A percentile compares a stretch with the other conserved stretches of the same genome.
phyloP scores from a whole-genome alignment of 352 stramenopile species.

The Globisporangium nagaii region DNA sequence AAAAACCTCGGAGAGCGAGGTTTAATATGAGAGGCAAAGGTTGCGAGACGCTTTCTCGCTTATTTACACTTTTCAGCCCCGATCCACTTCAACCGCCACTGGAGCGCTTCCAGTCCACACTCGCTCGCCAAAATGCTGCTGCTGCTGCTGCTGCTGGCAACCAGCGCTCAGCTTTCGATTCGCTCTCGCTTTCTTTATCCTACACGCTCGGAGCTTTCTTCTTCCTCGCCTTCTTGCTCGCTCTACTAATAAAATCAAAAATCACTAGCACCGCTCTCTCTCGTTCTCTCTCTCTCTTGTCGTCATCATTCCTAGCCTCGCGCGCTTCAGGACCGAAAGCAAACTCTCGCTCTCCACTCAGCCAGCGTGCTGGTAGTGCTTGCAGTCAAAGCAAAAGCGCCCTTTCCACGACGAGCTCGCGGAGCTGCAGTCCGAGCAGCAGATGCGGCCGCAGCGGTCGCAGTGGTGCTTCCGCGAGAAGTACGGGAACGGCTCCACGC shows the following conservation, averaged over 20 bases:
- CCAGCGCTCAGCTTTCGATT: too few species aligned
- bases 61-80: too few species aligned
- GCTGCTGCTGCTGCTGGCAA: too few species aligned
- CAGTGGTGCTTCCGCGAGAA: conserved; percentile 74
- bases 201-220: background rate
- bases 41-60: too few species aligned
- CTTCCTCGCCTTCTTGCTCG: background rate
- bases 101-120: too few species aligned
- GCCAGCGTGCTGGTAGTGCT: conserved; percentile 55
- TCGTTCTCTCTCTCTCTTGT: background rate
- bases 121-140: too few species aligned
- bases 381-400: conserved; percentile 74
- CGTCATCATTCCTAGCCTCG: background rate
- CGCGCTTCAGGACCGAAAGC: too few species aligned
- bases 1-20: too few species aligned
- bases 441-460: conserved; percentile 67
- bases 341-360: conserved; percentile 10
- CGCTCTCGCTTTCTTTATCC: too few species aligned
- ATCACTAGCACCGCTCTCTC: background rate
- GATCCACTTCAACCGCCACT: too few species aligned
- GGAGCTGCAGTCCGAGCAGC: conserved; percentile 68
- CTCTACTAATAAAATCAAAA: conserved; percentile 1
- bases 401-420: conserved; percentile 67
- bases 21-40: too few species aligned
- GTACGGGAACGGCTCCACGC: conserved; percentile 59